phyloP scores from a whole-genome alignment of 2,329 filamentous ascomycete species.

The Fusarium ambrosium region DNA sequence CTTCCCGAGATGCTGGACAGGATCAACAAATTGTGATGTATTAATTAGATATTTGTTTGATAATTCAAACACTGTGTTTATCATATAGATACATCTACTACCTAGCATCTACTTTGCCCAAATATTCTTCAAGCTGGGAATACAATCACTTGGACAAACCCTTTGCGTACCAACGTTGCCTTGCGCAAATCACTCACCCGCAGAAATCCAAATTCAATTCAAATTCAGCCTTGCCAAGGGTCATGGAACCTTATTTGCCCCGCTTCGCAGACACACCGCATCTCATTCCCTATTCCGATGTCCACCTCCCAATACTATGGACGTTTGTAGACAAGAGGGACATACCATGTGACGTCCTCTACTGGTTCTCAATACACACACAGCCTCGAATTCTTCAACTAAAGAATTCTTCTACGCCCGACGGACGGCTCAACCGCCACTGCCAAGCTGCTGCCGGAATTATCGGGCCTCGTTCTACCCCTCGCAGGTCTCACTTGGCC shows the following conservation, averaged over 20 bases:
- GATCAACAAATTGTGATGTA: not conserved
- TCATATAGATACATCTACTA: not conserved
- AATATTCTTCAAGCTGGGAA: not conserved
- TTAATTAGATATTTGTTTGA: not conserved
- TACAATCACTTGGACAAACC: not conserved
- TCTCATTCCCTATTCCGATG: constrained; percentile 5
- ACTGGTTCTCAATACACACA: not conserved
- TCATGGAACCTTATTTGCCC: constrained; percentile 33
- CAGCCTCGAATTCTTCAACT: not conserved
- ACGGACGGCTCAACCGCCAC: not conserved
- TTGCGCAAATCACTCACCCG: constrained; percentile 16
- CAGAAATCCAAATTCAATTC: not conserved
- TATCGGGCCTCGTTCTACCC: constrained; percentile 8
- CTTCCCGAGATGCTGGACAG: not conserved
- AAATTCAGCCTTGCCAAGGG: constrained; percentile 30
- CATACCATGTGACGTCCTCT: not conserved
- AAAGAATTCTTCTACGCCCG: not conserved
- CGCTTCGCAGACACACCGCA: constrained; percentile 1
- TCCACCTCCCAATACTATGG: not conserved
- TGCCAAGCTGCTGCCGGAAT: not conserved
- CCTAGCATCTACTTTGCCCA: not conserved
- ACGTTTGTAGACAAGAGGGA: not conserved
- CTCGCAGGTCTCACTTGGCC: not conserved
- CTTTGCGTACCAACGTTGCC: not conserved
- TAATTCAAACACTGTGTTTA: not conserved